These are phyloP conservation scores for Sporothrix dimorphospora DNA, from an alignment of 2,329 filamentous ascomycete genomes.

Conservation along the genomic window DNA sequence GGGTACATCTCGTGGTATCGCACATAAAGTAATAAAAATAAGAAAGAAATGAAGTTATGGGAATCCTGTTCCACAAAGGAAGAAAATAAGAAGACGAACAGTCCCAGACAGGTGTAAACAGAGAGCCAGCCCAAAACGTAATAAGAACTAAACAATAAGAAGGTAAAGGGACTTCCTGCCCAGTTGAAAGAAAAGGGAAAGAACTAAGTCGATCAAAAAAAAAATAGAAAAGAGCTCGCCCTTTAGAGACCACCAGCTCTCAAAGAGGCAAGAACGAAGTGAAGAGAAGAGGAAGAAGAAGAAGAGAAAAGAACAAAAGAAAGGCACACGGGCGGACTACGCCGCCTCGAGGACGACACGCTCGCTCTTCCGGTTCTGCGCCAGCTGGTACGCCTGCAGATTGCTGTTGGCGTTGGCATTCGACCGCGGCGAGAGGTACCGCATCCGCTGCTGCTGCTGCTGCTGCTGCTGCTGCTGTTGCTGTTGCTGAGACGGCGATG, in stretches of 20 bases:
- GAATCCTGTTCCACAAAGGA: background rate
- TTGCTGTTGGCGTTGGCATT: conserved; percentile 17
- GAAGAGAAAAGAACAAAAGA: conserved; percentile 23
- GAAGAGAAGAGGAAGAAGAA: background rate
- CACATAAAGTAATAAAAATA: background rate
- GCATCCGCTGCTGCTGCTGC: conserved; percentile 15
- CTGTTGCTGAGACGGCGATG: background rate
- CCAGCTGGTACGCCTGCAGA: conserved; percentile 36
- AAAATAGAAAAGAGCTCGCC: background rate
- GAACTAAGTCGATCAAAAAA: background rate
- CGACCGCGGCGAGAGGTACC: conserved; percentile 35
- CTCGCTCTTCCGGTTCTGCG: conserved; percentile 56
- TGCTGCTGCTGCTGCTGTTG: background rate
- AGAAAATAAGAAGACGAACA: background rate
- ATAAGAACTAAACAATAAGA: background rate
- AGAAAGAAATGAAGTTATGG: background rate
- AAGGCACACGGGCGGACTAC: conserved; percentile 33
- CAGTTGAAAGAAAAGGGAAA: background rate
- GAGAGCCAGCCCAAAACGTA: conserved; percentile 12
- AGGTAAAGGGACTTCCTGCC: background rate
- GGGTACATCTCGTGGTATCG: conserved; percentile 19
- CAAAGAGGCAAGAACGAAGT: background rate
- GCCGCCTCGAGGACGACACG: conserved; percentile 55
- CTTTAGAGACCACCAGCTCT: background rate
- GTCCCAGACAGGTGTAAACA: background rate